Evolutionary conservation across 805 yeast species (phyloP), one percentile per base, ranked within the genome.

Genomic region (Saturnispora zaruensis): DNA sequence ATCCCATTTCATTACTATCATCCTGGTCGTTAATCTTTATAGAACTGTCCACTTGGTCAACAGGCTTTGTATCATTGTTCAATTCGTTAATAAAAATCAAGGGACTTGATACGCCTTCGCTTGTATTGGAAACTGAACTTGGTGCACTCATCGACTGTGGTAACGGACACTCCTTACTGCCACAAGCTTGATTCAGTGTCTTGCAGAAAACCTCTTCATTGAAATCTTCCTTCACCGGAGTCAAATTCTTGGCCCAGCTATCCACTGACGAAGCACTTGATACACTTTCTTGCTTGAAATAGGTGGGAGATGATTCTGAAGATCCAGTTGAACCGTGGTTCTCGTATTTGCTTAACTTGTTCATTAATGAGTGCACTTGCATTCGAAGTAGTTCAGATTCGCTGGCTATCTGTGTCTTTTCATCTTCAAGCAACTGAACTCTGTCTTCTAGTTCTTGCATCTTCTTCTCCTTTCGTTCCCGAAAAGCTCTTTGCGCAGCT

Each of bases 401-500:
- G 25, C 85, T 76, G 23, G 75, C 73, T 46, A 84, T 84, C 55
- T 79, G 78, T 50, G 79, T 68, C 51, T 83, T 82, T 56, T 82
- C 85, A 55, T 76, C 76, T 65, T 93, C 96, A 56, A 91, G 74
- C 56, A 70, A 65, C 46, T 74, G 67, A 13, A 91, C 95, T 57
- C 86, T 82, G 44, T 80, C 81, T 63, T 90, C 96, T 53, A 91
- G 73, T 55, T 88, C 96, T 61, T 80, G 78, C 81, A 93, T 77
- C 61, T 86, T 87, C 46, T 75, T 75, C 66, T 91, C 98, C 65
- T 91, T 91, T 53, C 98, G 78, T 67, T 93, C 98, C 51, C 98
- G 74, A 68, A 88, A 91, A 6, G 98, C 98, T 49, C 98, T 74
- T 68, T 93, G 99, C n/a, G 98, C 98, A 3, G 97, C 97, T 59